Percentiles rank a stretch among this genome's conserved stretches.
Evolutionary conservation across 805 yeast genomes (phyloP).

Genomic region (Wickerhamiella azymoides): DNA sequence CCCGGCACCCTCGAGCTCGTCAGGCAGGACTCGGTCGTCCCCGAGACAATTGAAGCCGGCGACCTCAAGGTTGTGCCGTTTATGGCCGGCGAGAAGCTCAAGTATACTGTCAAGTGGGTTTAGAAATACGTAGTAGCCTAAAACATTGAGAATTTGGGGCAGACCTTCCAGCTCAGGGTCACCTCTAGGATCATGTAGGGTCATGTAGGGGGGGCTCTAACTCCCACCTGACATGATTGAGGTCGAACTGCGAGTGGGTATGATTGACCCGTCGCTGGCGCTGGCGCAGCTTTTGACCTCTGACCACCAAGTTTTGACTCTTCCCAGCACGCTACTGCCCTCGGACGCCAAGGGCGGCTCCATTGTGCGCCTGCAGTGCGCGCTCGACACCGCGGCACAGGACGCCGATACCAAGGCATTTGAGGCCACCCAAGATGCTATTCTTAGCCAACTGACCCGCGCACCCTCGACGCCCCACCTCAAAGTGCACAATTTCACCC

Average conservation of each 20-base stretch:
- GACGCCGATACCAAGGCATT: constrained; percentile 43
- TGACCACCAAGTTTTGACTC: constrained; percentile 89
- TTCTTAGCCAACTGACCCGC: constrained; percentile 57
- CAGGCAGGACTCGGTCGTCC: constrained; percentile 40
- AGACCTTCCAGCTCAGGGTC: neutral
- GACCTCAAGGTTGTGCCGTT: constrained; percentile 64
- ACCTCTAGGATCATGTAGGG: neutral
- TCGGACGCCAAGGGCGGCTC: constrained; percentile 87
- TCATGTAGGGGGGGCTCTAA: neutral
- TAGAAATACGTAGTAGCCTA: neutral
- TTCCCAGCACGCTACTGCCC: constrained; percentile 88
- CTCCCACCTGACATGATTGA: constrained; percentile 38
- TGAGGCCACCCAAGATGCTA: constrained; percentile 54
- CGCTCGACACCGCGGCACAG: constrained; percentile 59
- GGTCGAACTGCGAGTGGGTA: constrained; percentile 88
- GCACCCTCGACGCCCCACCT: constrained; percentile 61
- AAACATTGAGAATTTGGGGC: no score
- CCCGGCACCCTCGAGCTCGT: constrained; percentile 40
- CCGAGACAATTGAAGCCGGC: constrained; percentile 38
- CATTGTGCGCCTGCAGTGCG: constrained; percentile 72
- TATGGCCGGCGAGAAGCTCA: constrained; percentile 60
- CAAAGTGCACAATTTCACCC: constrained; percentile 66
- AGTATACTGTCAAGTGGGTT: constrained; percentile 66
- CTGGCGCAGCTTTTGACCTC: constrained; percentile 53
- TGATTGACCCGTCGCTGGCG: constrained; percentile 89